phyloP scores from a whole-genome alignment of 257 asterid species.

The Marsdenia floribunda region DNA sequence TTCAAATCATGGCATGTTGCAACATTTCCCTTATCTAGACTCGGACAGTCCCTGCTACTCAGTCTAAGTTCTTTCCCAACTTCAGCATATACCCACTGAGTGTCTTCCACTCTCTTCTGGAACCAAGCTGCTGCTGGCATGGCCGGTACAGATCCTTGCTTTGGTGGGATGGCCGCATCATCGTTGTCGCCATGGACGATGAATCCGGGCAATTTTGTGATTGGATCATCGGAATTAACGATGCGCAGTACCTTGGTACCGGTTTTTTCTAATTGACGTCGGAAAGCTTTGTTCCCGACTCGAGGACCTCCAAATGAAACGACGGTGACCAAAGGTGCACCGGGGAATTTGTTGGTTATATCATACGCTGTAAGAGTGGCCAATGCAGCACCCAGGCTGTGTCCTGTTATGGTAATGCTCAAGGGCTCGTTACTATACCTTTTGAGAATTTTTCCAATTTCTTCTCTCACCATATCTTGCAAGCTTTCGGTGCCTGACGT shows the following conservation, averaged over 20 bases:
- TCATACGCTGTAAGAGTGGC: conserved; percentile 86
- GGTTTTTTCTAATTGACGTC: conserved; percentile 43
- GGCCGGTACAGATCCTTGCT: conserved; percentile 1
- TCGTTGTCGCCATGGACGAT: conserved; percentile 32
- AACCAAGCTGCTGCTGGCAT: conserved; percentile 39
- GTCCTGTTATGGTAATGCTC: conserved; percentile 89
- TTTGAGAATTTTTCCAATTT: conserved; percentile 32
- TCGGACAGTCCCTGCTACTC: conserved; percentile 57
- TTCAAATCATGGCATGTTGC: conserved; percentile 77
- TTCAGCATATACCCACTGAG: conserved; percentile 83
- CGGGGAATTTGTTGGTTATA: conserved; percentile 40
- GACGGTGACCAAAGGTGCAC: conserved; percentile 74
- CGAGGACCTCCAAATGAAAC: conserved; percentile 92
- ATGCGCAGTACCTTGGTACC: conserved; percentile 67
- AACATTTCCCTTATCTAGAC: conserved; percentile 38
- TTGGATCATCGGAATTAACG: conserved; percentile 67
- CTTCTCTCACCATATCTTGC: conserved; percentile 37
- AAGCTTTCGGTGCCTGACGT: conserved; percentile 35
- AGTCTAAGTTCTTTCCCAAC: conserved; percentile 71
- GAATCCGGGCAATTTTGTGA: conserved; percentile 81
- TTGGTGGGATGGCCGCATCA: not conserved
- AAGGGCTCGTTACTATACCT: conserved; percentile 56
- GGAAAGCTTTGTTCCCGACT: conserved; percentile 60
- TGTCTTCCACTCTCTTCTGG: conserved; percentile 42
- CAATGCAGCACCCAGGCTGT: conserved; percentile 88